Percentiles rank a stretch among this genome's conserved stretches.
Conservation (phyloP, 805 yeast genomes). For the Blastobotrys robertii region DNA sequence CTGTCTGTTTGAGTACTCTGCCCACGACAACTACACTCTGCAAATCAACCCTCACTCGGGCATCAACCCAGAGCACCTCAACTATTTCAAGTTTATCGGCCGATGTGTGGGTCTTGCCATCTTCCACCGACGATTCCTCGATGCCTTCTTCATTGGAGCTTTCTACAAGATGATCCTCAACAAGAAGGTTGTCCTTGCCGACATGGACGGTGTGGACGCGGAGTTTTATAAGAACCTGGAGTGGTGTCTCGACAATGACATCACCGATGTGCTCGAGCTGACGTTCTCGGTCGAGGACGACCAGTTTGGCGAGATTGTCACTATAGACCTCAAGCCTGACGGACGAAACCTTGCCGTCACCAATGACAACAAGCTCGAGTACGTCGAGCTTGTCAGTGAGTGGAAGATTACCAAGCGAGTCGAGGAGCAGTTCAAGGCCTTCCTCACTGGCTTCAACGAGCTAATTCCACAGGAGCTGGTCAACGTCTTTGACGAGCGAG, state of each 20-base stretch:
- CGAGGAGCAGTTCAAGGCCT: constrained; percentile 92
- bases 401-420: constrained; percentile 93
- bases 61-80: constrained; percentile 94
- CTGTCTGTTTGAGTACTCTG: constrained; percentile 93
- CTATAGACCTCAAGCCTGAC: constrained; percentile 79
- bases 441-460: constrained; percentile 95
- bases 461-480: constrained; percentile 94
- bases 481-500: constrained; percentile 95
- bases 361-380: constrained; percentile 90
- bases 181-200: constrained; percentile 89
- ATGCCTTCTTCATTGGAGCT: constrained; percentile 97
- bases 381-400: constrained; percentile 88
- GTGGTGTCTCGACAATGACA: constrained; percentile 94
- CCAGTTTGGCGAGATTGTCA: constrained; percentile 85
- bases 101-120: constrained; percentile 97
- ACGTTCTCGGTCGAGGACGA: constrained; percentile 85
- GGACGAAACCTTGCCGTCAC: constrained; percentile 88
- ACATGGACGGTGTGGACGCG: constrained; percentile 98
- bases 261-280: constrained; percentile 75
- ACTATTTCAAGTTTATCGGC: constrained; percentile 96
- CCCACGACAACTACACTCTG: constrained; percentile 94
- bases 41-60: constrained; percentile 97
- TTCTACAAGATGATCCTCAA: constrained; percentile 94
- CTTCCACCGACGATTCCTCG: constrained; percentile 95
- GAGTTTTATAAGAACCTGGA: constrained; percentile 90